Evolutionary conservation across 176 grass and related monocot species (phyloP).

Genomic region (Aegilops umbellulata): DNA sequence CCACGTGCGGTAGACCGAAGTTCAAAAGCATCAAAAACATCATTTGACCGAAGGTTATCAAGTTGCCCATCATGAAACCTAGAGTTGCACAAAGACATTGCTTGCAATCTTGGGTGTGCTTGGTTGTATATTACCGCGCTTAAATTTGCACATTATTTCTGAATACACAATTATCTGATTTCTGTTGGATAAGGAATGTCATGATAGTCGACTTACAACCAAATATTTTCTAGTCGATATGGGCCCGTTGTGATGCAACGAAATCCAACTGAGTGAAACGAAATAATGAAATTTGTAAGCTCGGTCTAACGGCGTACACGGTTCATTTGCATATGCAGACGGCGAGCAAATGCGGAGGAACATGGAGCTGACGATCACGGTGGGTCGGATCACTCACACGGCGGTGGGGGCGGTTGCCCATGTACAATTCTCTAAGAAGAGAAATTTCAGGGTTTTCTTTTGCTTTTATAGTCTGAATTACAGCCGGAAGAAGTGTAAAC

Average conservation of each 20-base stretch:
- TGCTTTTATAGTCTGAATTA: background rate
- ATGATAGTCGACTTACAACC: background rate
- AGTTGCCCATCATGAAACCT: background rate
- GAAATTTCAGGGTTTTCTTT: background rate
- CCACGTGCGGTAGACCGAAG: no score
- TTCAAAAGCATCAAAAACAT: no score
- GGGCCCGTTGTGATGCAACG: background rate
- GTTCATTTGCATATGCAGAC: conserved; percentile 15
- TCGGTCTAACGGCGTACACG: background rate
- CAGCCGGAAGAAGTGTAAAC: background rate
- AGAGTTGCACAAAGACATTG: background rate
- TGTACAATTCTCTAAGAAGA: conserved; percentile 51
- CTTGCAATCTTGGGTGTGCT: background rate
- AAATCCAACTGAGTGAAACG: background rate
- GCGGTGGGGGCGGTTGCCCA: background rate
- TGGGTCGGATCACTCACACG: background rate
- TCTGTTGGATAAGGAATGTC: background rate
- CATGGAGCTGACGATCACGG: background rate
- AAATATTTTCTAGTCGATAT: background rate
- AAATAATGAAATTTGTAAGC: background rate
- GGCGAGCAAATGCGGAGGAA: conserved; percentile 31
- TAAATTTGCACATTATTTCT: background rate
- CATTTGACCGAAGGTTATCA: no score
- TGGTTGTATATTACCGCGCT: background rate
- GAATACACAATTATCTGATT: background rate